Evolutionary conservation across 805 yeast genomes (phyloP).

Genomic region (Monosporozyma yasuniensis): DNA sequence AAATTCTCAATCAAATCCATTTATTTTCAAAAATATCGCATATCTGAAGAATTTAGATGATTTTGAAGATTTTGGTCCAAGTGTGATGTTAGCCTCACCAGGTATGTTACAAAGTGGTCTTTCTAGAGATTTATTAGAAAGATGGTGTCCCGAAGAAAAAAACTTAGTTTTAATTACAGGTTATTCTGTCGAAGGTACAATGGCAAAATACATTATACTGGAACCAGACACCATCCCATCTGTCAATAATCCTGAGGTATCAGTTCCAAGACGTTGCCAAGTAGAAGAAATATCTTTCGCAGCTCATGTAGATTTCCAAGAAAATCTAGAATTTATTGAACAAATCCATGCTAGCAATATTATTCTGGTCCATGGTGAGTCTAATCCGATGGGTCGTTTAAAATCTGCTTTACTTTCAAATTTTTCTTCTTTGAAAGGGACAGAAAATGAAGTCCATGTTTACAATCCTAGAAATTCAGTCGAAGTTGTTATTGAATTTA

Average conservation of each 20-base stretch:
- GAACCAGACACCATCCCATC: slow-evolving; percentile 92
- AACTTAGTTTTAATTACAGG: slow-evolving; percentile 87
- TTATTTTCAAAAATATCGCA: slow-evolving; percentile 77
- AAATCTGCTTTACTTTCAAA: slow-evolving; percentile 87
- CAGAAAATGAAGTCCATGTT: slow-evolving; percentile 83
- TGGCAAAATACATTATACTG: slow-evolving; percentile 82
- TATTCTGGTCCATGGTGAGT: slow-evolving; percentile 93
- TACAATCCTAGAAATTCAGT: slow-evolving; percentile 91
- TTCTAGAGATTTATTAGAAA: slow-evolving; percentile 80
- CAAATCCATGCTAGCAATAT: slow-evolving; percentile 75
- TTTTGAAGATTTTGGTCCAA: slow-evolving; percentile 89
- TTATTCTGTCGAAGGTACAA: slow-evolving; percentile 95
- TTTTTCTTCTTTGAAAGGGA: slow-evolving; percentile 70
- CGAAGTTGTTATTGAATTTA: slow-evolving; percentile 63
- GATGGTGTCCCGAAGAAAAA: slow-evolving; percentile 96
- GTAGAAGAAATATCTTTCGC: slow-evolving; percentile 96
- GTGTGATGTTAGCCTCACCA: slow-evolving; percentile 93
- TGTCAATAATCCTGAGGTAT: slow-evolving; percentile 64
- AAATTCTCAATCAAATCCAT: slow-evolving; percentile 79
- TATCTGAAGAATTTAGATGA: slow-evolving; percentile 71
- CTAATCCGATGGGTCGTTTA: slow-evolving; percentile 96
- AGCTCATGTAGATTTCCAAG: slow-evolving; percentile 97
- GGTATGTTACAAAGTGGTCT: slow-evolving; percentile 98
- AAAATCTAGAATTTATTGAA: slow-evolving; percentile 85
- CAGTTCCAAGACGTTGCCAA: slow-evolving; percentile 76